These are phyloP conservation scores for Cicer bijugum DNA, from an alignment of 306 rosid genomes.

Conservation along the genomic window DNA sequence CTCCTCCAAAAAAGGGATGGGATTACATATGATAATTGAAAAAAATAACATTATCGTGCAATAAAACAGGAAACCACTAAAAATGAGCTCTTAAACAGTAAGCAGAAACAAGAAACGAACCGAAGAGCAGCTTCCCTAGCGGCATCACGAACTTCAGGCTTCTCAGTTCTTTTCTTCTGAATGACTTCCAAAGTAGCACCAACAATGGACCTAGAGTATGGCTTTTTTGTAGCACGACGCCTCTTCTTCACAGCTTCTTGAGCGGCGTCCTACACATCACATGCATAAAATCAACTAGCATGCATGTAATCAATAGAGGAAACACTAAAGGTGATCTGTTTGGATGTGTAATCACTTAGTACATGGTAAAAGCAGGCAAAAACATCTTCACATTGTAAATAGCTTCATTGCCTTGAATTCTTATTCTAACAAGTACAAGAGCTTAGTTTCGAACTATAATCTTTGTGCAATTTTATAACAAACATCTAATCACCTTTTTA, in stretches of 20 bases:
- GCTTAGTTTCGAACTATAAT: not conserved
- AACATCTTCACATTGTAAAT: not conserved
- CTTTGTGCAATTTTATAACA: not conserved
- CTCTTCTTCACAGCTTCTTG: constrained; percentile 49
- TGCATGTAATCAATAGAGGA: not conserved
- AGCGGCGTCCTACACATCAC: constrained; percentile 60
- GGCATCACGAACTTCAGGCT: constrained; percentile 44
- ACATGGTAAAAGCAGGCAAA: not conserved
- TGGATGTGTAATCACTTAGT: not conserved
- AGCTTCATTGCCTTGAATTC: not conserved
- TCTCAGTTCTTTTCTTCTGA: constrained; percentile 39
- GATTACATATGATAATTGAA: not conserved
- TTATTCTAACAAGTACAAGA: not conserved
- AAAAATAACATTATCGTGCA: too few species aligned
- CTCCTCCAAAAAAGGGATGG: not conserved
- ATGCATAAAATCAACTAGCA: not conserved
- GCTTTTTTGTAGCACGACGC: constrained; percentile 41
- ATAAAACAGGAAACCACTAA: too few species aligned
- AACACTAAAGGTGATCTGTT: not conserved
- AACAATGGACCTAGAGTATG: constrained; percentile 45
- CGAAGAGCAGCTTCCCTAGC: constrained; percentile 47
- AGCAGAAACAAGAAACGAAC: not conserved
- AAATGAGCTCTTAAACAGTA: not conserved
- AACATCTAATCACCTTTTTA: constrained; percentile 62
- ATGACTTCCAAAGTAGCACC: constrained; percentile 45